phyloP scores from a whole-genome alignment of 176 grass and related monocot species.

The Hsuehochloa calcarea region DNA sequence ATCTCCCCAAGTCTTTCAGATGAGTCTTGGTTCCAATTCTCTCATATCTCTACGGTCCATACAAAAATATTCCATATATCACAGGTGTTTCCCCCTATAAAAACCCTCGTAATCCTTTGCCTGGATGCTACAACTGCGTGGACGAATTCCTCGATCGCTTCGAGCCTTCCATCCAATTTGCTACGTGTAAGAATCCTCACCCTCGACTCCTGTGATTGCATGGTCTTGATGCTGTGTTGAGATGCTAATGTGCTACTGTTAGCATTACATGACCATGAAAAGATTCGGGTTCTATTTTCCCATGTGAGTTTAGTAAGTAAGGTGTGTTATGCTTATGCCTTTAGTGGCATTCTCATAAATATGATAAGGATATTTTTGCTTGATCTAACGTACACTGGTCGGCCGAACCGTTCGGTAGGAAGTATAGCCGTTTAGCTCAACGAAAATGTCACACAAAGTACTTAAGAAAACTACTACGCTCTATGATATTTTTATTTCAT shows the following conservation, averaged over 20 bases:
- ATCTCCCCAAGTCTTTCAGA: background rate
- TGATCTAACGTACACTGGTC: background rate
- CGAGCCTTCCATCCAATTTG: background rate
- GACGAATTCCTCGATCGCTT: background rate
- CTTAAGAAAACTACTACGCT: background rate
- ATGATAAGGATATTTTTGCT: background rate
- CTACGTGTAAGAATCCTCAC: background rate
- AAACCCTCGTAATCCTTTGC: background rate
- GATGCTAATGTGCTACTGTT: background rate
- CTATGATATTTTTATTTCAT: background rate
- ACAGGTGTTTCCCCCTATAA: slow-evolving; percentile 24
- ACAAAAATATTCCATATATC: background rate
- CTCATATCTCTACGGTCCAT: background rate
- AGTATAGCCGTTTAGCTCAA: background rate
- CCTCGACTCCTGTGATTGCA: background rate
- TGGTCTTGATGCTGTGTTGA: background rate
- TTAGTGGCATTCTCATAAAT: background rate
- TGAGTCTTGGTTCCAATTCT: slow-evolving; percentile 1
- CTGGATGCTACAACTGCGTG: background rate
- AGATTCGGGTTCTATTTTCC: background rate
- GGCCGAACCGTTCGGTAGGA: background rate
- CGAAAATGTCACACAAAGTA: background rate
- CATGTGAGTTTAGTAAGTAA: too few relatives aligned
- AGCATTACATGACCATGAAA: background rate
- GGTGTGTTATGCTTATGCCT: background rate